Conservation (phyloP, 2,329 filamentous ascomycete genomes). For the Orbilia ellipsospora region DNA sequence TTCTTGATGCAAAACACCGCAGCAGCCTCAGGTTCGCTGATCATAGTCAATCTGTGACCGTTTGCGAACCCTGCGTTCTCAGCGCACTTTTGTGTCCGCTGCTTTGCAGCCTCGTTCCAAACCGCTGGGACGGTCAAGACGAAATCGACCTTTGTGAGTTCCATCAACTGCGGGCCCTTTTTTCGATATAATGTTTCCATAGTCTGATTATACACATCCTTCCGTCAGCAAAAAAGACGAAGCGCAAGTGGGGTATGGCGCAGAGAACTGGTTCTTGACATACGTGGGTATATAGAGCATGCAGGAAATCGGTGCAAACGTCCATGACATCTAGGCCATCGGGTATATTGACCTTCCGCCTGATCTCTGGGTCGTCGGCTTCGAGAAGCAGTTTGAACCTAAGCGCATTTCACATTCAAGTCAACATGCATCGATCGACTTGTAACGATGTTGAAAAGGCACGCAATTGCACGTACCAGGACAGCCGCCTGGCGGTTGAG, state of each 20-base stretch:
- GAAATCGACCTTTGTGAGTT: constrained; percentile 70
- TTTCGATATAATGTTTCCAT: constrained; percentile 50
- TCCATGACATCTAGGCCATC: constrained; percentile 55
- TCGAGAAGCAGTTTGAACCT: constrained; percentile 57
- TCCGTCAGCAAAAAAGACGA: no score
- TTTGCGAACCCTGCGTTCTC: constrained; percentile 53
- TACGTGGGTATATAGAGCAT: constrained; percentile 55
- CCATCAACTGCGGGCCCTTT: constrained; percentile 47
- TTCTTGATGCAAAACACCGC: constrained; percentile 54
- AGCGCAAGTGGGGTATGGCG: neutral
- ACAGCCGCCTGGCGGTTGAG: constrained; percentile 50
- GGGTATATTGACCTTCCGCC: constrained; percentile 54
- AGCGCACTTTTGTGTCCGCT: constrained; percentile 51
- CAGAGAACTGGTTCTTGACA: neutral
- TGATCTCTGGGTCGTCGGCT: constrained; percentile 51
- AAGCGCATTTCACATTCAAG: neutral
- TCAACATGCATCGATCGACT: constrained; percentile 2
- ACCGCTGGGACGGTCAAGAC: constrained; percentile 84
- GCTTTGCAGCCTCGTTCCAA: constrained; percentile 82
- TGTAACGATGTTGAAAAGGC: constrained; percentile 22
- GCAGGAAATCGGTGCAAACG: constrained; percentile 56
- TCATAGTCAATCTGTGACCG: constrained; percentile 54
- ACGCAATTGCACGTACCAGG: constrained; percentile 49
- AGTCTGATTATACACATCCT: constrained; percentile 3
- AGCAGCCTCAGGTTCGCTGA: constrained; percentile 49